These are phyloP conservation scores for Dothiorella sarmentorum DNA, from an alignment of 2,329 filamentous ascomycete species.

Conservation along the genomic window DNA sequence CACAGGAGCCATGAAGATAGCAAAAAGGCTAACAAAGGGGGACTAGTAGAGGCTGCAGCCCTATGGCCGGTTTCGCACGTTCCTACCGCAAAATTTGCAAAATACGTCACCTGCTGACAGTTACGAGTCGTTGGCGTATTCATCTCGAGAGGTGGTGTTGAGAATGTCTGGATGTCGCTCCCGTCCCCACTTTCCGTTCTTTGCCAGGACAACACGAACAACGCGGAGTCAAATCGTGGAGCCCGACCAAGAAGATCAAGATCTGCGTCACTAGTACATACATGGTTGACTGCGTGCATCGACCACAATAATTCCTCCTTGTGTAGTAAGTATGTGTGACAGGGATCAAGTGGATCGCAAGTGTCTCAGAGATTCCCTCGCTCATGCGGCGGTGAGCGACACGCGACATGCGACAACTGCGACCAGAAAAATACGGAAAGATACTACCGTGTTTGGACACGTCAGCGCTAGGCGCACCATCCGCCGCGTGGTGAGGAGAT, in stretches of 20 bases:
- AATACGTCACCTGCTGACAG: too few species aligned
- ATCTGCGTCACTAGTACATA: too few species aligned
- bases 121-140: neutral
- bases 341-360: too few species aligned
- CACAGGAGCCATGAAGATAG: slow-evolving; percentile 8
- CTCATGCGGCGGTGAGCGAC: too few species aligned
- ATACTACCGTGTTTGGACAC: neutral
- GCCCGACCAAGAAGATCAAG: neutral
- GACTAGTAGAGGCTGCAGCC: neutral
- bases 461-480: neutral
- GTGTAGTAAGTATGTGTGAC: too few species aligned
- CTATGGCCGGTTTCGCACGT: neutral
- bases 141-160: neutral
- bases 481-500: neutral
- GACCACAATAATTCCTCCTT: too few species aligned
- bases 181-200: neutral
- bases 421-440: neutral
- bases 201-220: neutral
- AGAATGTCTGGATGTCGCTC: neutral
- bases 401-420: neutral
- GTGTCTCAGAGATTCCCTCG: too few species aligned
- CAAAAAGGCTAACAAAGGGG: neutral
- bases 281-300: too few species aligned
- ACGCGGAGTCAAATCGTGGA: neutral
- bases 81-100: too few species aligned